Percentiles rank a stretch among this genome's conserved stretches.
Evolutionary conservation across 1,284 basidiomycete genomes (phyloP).

Genomic region (Papiliotrema fonsecae): DNA sequence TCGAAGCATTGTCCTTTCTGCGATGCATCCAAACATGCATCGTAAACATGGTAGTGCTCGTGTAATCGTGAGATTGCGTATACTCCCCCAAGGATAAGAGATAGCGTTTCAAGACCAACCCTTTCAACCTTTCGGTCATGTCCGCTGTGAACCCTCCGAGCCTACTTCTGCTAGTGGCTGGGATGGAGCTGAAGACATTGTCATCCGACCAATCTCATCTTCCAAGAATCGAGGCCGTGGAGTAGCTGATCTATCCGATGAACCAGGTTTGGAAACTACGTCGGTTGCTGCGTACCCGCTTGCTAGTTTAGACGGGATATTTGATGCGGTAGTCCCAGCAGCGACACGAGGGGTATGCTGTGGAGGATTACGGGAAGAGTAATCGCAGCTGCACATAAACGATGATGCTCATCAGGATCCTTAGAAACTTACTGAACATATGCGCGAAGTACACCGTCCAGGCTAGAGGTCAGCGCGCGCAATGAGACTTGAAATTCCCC

Average conservation of each 20-base stretch:
- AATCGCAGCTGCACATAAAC: slow-evolving; percentile 27
- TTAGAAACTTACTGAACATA: slow-evolving; percentile 44
- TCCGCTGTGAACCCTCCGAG: too few relatives aligned
- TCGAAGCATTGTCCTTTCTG: too few relatives aligned
- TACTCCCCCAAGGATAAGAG: too few relatives aligned
- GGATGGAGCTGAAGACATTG: too few relatives aligned
- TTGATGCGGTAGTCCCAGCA: not conserved
- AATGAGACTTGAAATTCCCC: slow-evolving; percentile 15
- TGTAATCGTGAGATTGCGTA: too few relatives aligned
- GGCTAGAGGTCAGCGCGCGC: slow-evolving; percentile 18
- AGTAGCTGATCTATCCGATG: slow-evolving; percentile 3
- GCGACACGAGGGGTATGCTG: slow-evolving; percentile 6
- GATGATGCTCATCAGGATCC: not conserved
- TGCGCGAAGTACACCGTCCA: slow-evolving; percentile 49
- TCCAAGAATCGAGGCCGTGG: slow-evolving; percentile 2
- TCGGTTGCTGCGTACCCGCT: not conserved
- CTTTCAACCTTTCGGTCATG: too few relatives aligned
- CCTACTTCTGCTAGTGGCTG: too few relatives aligned
- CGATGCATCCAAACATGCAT: too few relatives aligned
- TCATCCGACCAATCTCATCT: not conserved
- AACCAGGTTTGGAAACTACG: not conserved
- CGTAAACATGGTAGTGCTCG: too few relatives aligned
- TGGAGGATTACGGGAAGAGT: slow-evolving; percentile 36
- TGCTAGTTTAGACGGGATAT: not conserved
- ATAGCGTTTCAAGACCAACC: too few relatives aligned